Evolutionary conservation across 2,329 filamentous ascomycete genomes (phyloP).

Genomic region (Microsporum canis): DNA sequence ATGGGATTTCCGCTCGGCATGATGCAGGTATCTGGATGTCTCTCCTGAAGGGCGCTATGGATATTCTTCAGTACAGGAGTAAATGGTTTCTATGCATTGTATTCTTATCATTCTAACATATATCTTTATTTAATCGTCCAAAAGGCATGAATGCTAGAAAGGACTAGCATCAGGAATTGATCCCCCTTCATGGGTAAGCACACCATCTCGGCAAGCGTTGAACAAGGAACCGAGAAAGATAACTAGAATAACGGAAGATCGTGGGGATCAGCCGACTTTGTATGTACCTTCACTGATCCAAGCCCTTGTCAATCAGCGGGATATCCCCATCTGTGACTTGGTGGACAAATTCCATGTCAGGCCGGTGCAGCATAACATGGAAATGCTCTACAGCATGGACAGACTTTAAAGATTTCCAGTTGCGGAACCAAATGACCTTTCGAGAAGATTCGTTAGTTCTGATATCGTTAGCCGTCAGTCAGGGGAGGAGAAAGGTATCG

Average conservation of each 20-base stretch:
- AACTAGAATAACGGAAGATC: background rate
- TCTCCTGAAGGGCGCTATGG: no score
- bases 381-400: constrained; percentile 49
- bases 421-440: constrained; percentile 56
- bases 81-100: no score
- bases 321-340: constrained; percentile 64
- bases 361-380: constrained; percentile 55
- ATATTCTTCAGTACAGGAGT: no score
- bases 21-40: no score
- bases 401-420: constrained; percentile 50
- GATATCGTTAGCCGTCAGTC: background rate
- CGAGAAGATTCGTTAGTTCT: background rate
- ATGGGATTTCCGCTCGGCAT: no score
- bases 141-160: no score
- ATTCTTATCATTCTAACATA: no score
- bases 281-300: background rate
- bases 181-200: no score
- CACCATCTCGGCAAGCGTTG: background rate
- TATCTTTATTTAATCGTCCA: no score
- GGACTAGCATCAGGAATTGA: no score
- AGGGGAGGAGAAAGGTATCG: background rate
- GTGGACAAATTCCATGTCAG: constrained; percentile 57
- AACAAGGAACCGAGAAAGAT: background rate
- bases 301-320: constrained; percentile 45
- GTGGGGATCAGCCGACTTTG: background rate